phyloP scores from a whole-genome alignment of 2,329 filamentous ascomycete species.

The Verticillium nubilum region DNA sequence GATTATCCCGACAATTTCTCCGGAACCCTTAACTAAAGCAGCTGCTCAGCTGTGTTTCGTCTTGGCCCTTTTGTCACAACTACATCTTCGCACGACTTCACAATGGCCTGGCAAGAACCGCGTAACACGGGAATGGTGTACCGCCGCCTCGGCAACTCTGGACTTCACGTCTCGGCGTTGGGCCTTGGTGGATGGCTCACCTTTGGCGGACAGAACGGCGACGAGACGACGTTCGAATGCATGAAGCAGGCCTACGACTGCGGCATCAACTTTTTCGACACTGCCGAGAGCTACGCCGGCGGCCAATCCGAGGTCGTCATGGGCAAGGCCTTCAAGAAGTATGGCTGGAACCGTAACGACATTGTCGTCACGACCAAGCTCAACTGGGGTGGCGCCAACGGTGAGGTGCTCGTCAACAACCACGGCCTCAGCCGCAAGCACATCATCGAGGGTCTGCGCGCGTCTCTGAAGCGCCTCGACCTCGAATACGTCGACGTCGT shows the following conservation, averaged over 20 bases:
- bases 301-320: constrained; percentile 61
- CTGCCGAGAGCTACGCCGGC: constrained; percentile 52
- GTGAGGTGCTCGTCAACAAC: constrained; percentile 57
- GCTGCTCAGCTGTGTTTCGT: not conserved
- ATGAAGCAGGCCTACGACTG: constrained; percentile 57
- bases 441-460: constrained; percentile 54
- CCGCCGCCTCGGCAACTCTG: constrained; percentile 41
- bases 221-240: constrained; percentile 55
- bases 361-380: constrained; percentile 57
- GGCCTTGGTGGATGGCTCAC: constrained; percentile 62
- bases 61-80: too few relatives aligned
- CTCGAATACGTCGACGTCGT: constrained; percentile 62
- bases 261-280: constrained; percentile 61
- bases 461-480: constrained; percentile 50
- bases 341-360: constrained; percentile 56
- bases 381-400: constrained; percentile 59
- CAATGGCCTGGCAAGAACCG: constrained; percentile 37
- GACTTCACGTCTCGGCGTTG: constrained; percentile 63
- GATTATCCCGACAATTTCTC: not conserved
- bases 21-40: not conserved
- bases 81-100: constrained; percentile 4
- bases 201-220: constrained; percentile 60
- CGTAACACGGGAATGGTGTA: constrained; percentile 38
- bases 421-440: constrained; percentile 55
- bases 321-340: constrained; percentile 56